A percentile compares a stretch with the other conserved stretches of the same genome.
These are phyloP conservation scores for Bipolaris victoriae DNA, from an alignment of 2,329 filamentous ascomycete genomes.

Conservation along the genomic window DNA sequence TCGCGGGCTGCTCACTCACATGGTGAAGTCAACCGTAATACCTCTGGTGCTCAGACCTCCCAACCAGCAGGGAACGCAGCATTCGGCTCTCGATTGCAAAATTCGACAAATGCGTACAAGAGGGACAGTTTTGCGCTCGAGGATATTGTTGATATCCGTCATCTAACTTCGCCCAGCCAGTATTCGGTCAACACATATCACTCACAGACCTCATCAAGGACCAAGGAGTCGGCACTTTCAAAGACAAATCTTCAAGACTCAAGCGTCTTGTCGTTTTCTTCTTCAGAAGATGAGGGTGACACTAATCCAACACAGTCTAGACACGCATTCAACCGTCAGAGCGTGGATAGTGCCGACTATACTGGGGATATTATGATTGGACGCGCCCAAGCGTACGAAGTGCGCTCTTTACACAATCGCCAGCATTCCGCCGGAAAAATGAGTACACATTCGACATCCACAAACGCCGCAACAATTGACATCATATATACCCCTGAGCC, in stretches of 20 bases:
- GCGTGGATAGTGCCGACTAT: constrained; percentile 43
- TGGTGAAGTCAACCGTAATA: constrained; percentile 24
- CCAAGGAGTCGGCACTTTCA: constrained; percentile 43
- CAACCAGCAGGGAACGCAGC: constrained; percentile 9
- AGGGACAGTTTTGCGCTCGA: constrained; percentile 32
- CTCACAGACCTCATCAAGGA: constrained; percentile 37
- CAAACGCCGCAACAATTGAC: constrained; percentile 48
- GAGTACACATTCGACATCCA: constrained; percentile 44
- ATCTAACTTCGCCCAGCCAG: constrained; percentile 39
- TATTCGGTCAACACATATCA: constrained; percentile 36
- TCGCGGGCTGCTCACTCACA: constrained; percentile 19
- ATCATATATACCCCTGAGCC: constrained; percentile 48
- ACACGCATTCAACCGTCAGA: constrained; percentile 38
- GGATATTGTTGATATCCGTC: constrained; percentile 29
- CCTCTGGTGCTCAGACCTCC: constrained; percentile 28
- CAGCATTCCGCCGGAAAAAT: constrained; percentile 39
- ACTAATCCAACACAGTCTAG: constrained; percentile 13
- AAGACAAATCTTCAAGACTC: constrained; percentile 46
- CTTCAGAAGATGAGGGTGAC: constrained; percentile 48
- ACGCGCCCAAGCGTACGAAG: constrained; percentile 46
- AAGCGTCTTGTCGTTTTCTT: constrained; percentile 51
- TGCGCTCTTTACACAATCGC: constrained; percentile 32
- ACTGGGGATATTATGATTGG: constrained; percentile 46
- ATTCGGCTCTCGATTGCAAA: constrained; percentile 21
- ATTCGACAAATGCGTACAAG: constrained; percentile 19